Base-by-base conservation (phyloP, 2,329 filamentous ascomycete species). In the Pseudopithomyces chartarum region DNA sequence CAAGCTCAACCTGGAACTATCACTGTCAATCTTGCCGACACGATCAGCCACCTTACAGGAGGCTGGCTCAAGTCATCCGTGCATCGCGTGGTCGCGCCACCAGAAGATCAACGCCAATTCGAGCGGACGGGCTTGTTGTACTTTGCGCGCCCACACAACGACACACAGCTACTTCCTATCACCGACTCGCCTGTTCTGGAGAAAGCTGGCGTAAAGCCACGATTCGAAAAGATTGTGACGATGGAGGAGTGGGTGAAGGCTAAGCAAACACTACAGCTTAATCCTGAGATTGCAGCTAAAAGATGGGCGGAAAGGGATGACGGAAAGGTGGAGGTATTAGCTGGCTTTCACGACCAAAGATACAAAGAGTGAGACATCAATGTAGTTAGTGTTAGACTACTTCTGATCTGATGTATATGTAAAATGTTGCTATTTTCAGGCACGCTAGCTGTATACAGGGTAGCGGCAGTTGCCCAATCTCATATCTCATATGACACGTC, bases 61-160 rank as follows among this genome's bases (percentile, higher is more conserved):
- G 76, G 76, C 11, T 79, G 78, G 57, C 71, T 83, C 51, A 83
- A 83, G 67, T 79, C 75, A 1, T 79, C 75, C 22, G 72, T 83
- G 13, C 81, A 84, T 53, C 77, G 81, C 8, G 81, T 84, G 0
- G 77, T 79, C 49, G 78, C 77, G 13, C 81, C 81, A 1, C 81
- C 81, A 0, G 59, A 74, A 12, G 81, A 83, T 52, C 81, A 84
- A 62, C 76, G 77, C 0, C 68, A 82, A 51, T 74, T 81, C 2
- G 79, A 82, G 50, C 77, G 82, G 0, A 72, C 83, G 0, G 82
- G 82, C 0, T 65, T 84, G 4, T 62, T 84, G 36, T 84, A 84
- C 59, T 84, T 84, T 67, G 80, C 81, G 1, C 78, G 73, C 13
- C 75, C 74, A 4, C 73, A 77, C 59, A 76, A 77, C 56, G 71